Evolutionary conservation across 495 filamentous ascomycete species (phyloP).

Genomic region (Penicillium chermesinum): DNA sequence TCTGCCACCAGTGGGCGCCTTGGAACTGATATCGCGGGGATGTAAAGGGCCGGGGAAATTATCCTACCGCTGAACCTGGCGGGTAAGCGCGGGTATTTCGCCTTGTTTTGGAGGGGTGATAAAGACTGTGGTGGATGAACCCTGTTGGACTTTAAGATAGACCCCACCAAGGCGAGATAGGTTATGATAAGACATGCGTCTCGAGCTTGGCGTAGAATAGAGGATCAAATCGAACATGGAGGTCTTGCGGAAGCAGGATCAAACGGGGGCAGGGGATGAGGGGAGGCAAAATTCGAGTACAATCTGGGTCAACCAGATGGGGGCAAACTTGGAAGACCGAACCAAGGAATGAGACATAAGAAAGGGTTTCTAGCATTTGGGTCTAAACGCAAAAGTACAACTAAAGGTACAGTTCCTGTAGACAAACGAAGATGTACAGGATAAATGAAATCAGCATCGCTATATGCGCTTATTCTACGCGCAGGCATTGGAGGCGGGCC

Average conservation of each 20-base stretch:
- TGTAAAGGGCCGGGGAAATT: background rate
- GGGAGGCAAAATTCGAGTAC: too few relatives aligned
- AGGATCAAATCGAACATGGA: too few relatives aligned
- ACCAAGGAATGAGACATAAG: conserved; percentile 19
- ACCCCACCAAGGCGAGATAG: background rate
- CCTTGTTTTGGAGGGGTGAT: background rate
- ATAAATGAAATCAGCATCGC: conserved; percentile 29
- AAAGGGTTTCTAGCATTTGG: conserved; percentile 39
- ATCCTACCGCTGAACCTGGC: background rate
- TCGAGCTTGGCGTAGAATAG: too few relatives aligned
- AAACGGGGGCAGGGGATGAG: too few relatives aligned
- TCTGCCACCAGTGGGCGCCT: background rate
- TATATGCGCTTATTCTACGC: conserved; percentile 42
- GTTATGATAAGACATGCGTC: background rate
- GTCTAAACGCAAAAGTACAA: conserved; percentile 38
- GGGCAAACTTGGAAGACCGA: background rate
- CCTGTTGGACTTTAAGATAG: background rate
- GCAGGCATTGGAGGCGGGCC: conserved; percentile 46
- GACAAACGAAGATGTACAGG: conserved; percentile 33
- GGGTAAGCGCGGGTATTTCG: background rate
- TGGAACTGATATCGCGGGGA: background rate
- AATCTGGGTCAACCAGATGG: too few relatives aligned
- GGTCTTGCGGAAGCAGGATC: too few relatives aligned
- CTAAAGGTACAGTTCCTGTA: conserved; percentile 45
- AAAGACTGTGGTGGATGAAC: background rate